phyloP scores from a whole-genome alignment of 768 basidiomycete genomes.

The Xanthoconium stramineum region DNA sequence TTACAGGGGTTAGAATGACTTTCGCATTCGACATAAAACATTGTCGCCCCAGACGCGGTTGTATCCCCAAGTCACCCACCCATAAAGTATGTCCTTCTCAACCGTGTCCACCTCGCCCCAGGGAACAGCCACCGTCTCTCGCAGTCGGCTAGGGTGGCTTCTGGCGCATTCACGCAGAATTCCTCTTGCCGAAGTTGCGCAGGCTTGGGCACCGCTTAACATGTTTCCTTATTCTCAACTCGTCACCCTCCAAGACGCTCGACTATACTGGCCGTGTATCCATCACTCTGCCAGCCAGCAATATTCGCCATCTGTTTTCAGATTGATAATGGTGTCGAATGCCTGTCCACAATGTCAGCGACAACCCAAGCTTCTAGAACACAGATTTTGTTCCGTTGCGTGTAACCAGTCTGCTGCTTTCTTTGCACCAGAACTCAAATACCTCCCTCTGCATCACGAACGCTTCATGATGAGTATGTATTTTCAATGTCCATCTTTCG shows the following conservation, averaged over 20 bases:
- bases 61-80: background rate
- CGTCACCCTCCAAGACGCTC: background rate
- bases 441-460: conserved; percentile 8
- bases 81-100: conserved; percentile 4
- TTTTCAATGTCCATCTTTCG: background rate
- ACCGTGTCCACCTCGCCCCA: background rate
- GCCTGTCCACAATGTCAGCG: conserved; percentile 19
- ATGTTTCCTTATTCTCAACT: background rate
- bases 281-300: background rate
- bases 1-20: background rate
- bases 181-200: background rate
- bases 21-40: background rate
- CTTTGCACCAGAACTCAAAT: conserved; percentile 16
- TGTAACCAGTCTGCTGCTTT: conserved; percentile 12
- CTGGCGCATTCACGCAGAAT: no score
- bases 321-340: background rate
- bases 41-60: background rate
- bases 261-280: background rate
- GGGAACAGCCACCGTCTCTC: background rate
- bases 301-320: background rate
- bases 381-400: conserved; percentile 18
- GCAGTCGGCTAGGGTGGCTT: background rate
- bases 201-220: background rate
- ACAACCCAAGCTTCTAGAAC: conserved; percentile 11
- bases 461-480: conserved; percentile 7